These are phyloP conservation scores for Saccharomyces cerevisiae DNA, from an alignment of 805 yeast genomes.

Conservation along the genomic window DNA sequence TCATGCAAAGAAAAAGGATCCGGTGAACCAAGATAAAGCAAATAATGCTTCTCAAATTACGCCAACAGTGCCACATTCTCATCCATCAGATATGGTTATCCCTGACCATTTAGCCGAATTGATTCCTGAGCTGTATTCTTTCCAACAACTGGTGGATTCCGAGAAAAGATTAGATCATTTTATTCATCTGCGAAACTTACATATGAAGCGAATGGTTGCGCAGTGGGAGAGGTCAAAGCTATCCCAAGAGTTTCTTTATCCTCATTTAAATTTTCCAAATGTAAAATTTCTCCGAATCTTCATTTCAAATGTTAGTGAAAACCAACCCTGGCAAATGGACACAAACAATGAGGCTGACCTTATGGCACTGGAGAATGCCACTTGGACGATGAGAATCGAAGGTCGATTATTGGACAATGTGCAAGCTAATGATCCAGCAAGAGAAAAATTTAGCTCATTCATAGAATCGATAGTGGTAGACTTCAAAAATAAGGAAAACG, in stretches of 20 bases:
- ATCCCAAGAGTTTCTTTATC: conserved; percentile 27
- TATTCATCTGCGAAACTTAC: conserved; percentile 59
- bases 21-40: background rate
- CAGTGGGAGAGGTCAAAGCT: conserved; percentile 36
- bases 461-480: conserved; percentile 82
- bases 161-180: conserved; percentile 70
- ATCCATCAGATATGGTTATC: conserved; percentile 48
- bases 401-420: conserved; percentile 62
- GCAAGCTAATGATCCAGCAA: conserved; percentile 39
- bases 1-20: background rate
- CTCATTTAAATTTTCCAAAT: conserved; percentile 31
- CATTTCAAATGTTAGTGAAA: conserved; percentile 70
- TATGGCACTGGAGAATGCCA: conserved; percentile 32
- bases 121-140: conserved; percentile 65
- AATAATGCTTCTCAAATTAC: conserved; percentile 14
- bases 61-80: conserved; percentile 24
- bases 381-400: conserved; percentile 84
- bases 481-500: conserved; percentile 30
- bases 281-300: conserved; percentile 64
- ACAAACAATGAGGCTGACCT: conserved; percentile 7
- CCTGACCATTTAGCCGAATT: conserved; percentile 38
- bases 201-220: conserved; percentile 57
- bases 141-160: conserved; percentile 66
- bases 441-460: conserved; percentile 67
- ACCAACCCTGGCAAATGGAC: conserved; percentile 77